Conservation (phyloP, 2,329 filamentous ascomycete genomes). For the Penicillium psychrosexuale region DNA sequence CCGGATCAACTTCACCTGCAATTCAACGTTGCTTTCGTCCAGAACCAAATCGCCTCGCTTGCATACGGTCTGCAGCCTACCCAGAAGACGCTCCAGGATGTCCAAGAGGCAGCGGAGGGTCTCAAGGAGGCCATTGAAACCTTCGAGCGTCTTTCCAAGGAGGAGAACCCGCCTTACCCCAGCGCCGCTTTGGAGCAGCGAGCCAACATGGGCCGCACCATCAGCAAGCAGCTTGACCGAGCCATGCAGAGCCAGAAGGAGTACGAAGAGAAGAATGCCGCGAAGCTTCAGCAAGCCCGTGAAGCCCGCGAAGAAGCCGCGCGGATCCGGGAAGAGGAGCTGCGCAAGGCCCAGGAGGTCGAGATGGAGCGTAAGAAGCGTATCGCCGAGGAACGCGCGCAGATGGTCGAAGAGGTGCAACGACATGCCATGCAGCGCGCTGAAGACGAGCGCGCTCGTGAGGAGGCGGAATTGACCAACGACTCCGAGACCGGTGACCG, state of each 20-base stretch:
- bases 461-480: conserved; percentile 75
- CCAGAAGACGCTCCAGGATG: conserved; percentile 73
- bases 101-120: conserved; percentile 74
- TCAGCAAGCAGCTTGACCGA: conserved; percentile 85
- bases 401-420: conserved; percentile 73
- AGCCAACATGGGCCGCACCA: conserved; percentile 95
- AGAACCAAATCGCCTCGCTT: conserved; percentile 85
- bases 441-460: conserved; percentile 65
- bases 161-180: conserved; percentile 76
- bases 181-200: conserved; percentile 88
- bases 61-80: conserved; percentile 72
- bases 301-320: conserved; percentile 78
- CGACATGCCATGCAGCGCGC: conserved; percentile 67
- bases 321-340: conserved; percentile 71
- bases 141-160: conserved; percentile 58
- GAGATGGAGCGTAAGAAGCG: conserved; percentile 73
- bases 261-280: conserved; percentile 89
- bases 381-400: conserved; percentile 80
- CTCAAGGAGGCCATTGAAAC: conserved; percentile 80
- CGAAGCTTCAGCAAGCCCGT: conserved; percentile 77
- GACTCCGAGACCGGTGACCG: conserved; percentile 80
- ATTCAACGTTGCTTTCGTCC: conserved; percentile 97
- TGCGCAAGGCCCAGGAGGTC: conserved; percentile 62
- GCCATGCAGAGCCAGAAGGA: conserved; percentile 79
- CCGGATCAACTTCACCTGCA: conserved; percentile 87